Evolutionary conservation across 2,329 filamentous ascomycete genomes (phyloP), one percentile per base, ranked within the genome.

Genomic region (Stagonosporopsis tanaceti): DNA sequence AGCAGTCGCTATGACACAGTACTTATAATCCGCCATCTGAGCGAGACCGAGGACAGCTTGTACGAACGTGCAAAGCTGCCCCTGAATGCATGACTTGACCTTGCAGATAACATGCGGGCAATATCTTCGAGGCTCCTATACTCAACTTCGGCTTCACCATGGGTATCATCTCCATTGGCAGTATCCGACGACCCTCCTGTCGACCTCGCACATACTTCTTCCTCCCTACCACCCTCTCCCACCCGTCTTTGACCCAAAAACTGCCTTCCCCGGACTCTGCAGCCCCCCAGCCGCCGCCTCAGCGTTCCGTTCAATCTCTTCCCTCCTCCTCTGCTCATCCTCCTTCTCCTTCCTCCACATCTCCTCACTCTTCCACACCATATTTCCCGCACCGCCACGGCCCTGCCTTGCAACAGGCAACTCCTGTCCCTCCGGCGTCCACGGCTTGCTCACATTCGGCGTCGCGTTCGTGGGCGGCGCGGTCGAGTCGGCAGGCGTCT

Each of bases 321-420:
- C 65, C 47, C 70, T 72, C 28, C 79, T 39, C 42, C 56, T 70
- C 63, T 57, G 71, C 58, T 58, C 69, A 63, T 50, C 56, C 44
- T 58, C 66, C 59, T 50, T 69, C 69, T 46, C 65, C 39, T 63
- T 63, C 46, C 65, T 69, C 51, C 73, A 67, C 53, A 66, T 72
- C 54, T 75, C 74, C 51, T 76, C 76, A 44, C 73, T 60, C 66
- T 65, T 69, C 75, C 75, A 81, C n/a, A 76, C 69, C 57, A 77
- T 79, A 50, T 82, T 82, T 3, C 80, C 80, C n/a, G 79, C 79
- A 6, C 80, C 80, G 27, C 80, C 80, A 42, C 80, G 67, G 1
- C 80, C 80, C 24, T 68, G 67, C 27, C 71, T 57, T 27, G 69
- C 74, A 39, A 76, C 62, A 15, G 74, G 74, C 56, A 76, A n/a